A percentile compares a stretch with the other conserved stretches of the same genome.
These are phyloP conservation scores for Ceratobasidium sp. DNA, from an alignment of 1,284 basidiomycete genomes.

Conservation along the genomic window DNA sequence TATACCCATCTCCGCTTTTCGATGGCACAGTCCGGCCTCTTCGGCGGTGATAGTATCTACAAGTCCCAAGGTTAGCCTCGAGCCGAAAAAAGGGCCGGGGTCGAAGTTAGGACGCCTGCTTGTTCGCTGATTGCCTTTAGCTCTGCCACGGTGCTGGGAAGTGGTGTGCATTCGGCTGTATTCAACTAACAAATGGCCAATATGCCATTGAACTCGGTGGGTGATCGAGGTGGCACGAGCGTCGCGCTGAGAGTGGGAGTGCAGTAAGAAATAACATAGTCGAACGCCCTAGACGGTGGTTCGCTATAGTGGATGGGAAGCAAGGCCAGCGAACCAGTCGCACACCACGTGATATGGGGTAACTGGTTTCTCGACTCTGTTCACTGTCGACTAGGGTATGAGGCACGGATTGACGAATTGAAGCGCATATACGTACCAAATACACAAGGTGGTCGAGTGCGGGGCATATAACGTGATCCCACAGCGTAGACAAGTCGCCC, in stretches of 20 bases:
- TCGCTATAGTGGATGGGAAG: not conserved
- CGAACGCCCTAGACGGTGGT: not conserved
- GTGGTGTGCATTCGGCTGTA: not conserved
- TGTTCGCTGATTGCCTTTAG: not conserved
- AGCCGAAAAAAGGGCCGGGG: conserved; percentile 52
- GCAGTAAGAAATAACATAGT: not conserved
- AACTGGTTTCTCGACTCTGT: not conserved
- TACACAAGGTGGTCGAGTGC: not conserved
- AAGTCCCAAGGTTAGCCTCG: conserved; percentile 8
- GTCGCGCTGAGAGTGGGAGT: not conserved
- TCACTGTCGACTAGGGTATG: not conserved
- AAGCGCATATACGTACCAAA: not conserved
- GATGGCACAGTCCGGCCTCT: conserved; percentile 64
- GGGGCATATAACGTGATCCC: not conserved
- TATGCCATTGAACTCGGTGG: not conserved
- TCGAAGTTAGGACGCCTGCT: not conserved
- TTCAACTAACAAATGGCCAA: not conserved
- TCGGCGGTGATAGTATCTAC: conserved; percentile 40
- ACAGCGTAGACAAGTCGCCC: not conserved
- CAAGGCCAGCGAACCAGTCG: not conserved
- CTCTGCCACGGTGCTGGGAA: not conserved
- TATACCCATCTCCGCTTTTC: conserved; percentile 73
- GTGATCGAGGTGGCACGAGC: not conserved
- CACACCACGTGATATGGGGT: not conserved
- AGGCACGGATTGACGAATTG: not conserved